Evolutionary conservation across 495 filamentous ascomycete species (phyloP).

Genomic region (Barbatosphaeria neglecta): DNA sequence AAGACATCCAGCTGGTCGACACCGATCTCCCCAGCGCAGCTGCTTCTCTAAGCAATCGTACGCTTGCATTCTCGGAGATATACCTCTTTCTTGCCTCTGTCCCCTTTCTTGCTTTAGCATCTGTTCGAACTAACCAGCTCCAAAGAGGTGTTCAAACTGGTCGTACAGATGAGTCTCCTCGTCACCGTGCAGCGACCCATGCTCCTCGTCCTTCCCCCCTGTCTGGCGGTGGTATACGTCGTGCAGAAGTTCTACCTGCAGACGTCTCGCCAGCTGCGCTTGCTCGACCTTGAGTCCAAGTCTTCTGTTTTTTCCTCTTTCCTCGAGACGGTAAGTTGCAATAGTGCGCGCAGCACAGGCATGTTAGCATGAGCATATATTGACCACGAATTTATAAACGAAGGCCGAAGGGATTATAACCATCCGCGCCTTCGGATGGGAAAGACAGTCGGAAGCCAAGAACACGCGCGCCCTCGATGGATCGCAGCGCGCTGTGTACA

Average conservation of each 20-base stretch:
- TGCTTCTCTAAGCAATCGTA: constrained; percentile 5
- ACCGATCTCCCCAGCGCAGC: constrained; percentile 31
- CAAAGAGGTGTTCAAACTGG: constrained; percentile 15
- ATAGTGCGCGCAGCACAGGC: no score
- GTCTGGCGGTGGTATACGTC: constrained; percentile 27
- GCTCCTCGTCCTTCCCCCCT: constrained; percentile 19
- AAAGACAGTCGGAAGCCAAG: constrained; percentile 6
- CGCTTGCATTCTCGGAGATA: constrained; percentile 1
- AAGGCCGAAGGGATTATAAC: constrained; percentile 25
- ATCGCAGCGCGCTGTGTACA: constrained; percentile 29
- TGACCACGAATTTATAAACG: background rate
- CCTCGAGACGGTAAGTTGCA: constrained; percentile 29
- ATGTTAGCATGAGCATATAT: background rate
- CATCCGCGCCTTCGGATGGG: constrained; percentile 38
- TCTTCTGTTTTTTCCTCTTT: constrained; percentile 49
- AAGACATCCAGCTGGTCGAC: constrained; percentile 51
- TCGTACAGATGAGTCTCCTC: constrained; percentile 24
- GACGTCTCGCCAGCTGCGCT: constrained; percentile 52
- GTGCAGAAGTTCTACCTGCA: constrained; percentile 52
- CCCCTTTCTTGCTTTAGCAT: background rate
- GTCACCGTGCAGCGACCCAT: constrained; percentile 33
- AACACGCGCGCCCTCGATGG: constrained; percentile 15
- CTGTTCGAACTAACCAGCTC: background rate
- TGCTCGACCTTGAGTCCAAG: constrained; percentile 52
- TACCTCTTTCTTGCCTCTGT: constrained; percentile 9